A percentile compares a stretch with the other conserved stretches of the same genome.
Evolutionary conservation across 2,329 filamentous ascomycete species (phyloP).

Genomic region (Pleomassaria siparia): DNA sequence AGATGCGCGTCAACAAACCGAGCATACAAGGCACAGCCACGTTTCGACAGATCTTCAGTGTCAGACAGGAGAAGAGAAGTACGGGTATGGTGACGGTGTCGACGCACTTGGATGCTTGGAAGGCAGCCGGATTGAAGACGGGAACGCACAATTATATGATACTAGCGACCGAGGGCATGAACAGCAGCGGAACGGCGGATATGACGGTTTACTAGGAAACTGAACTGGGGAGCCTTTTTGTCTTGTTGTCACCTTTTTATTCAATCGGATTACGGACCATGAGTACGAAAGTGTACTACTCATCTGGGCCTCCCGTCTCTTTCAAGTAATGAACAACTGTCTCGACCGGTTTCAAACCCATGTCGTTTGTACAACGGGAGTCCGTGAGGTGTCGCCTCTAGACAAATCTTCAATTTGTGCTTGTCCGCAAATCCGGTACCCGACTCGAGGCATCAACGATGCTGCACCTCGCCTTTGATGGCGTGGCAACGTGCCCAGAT

Average conservation of each 20-base stretch:
- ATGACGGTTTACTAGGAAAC: neutral
- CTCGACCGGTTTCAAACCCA: neutral
- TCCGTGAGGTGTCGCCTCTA: neutral
- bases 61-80: conserved; percentile 9
- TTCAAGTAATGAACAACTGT: neutral
- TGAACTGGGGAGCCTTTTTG: neutral
- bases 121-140: conserved; percentile 6
- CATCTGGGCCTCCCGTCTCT: neutral
- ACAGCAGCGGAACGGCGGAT: conserved; percentile 1
- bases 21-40: conserved; percentile 49
- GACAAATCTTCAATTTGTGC: neutral
- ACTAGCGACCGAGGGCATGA: conserved; percentile 49
- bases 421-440: neutral
- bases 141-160: conserved; percentile 31
- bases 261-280: neutral
- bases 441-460: neutral
- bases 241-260: neutral
- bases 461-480: neutral
- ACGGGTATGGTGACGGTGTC: conserved; percentile 4
- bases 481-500: neutral
- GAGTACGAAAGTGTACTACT: neutral
- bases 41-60: conserved; percentile 51
- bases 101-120: conserved; percentile 12
- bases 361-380: neutral
- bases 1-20: conserved; percentile 36